Evolutionary conservation across 495 filamentous ascomycete species (phyloP).

Genomic region (Thermochaetoides thermophila): DNA sequence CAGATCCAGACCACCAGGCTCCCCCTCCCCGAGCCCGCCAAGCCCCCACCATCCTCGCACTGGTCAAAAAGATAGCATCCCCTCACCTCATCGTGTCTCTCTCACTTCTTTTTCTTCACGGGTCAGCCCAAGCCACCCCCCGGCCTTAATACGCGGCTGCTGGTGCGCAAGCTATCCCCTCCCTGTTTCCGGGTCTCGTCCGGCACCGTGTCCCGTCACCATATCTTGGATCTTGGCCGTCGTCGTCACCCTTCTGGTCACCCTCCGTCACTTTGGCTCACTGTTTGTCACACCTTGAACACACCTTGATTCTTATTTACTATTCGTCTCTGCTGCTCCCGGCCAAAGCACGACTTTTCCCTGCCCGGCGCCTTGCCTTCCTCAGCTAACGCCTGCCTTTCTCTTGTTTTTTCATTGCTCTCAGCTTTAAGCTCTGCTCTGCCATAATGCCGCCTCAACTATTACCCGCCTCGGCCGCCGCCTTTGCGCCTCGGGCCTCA

Average conservation of each 20-base stretch:
- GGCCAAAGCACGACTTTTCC: too few relatives aligned
- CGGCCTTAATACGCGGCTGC: conserved; percentile 35
- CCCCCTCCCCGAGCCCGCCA: conserved; percentile 17
- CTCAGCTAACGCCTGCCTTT: conserved; percentile 32
- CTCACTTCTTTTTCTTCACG: conserved; percentile 27
- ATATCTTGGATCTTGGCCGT: too few relatives aligned
- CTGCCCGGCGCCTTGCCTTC: conserved; percentile 28
- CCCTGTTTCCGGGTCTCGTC: conserved; percentile 43
- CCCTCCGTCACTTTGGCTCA: conserved; percentile 31
- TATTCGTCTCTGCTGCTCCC: conserved; percentile 43
- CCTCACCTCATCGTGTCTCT: conserved; percentile 18
- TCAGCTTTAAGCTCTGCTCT: conserved; percentile 12
- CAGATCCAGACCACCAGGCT: neutral
- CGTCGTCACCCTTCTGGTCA: too few relatives aligned
- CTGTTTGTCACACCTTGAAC: conserved; percentile 29
- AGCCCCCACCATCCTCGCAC: conserved; percentile 17
- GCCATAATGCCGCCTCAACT: conserved; percentile 72
- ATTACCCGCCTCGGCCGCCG: conserved; percentile 86
- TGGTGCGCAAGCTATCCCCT: conserved; percentile 33
- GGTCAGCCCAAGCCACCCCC: conserved; percentile 26
- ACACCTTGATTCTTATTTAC: conserved; percentile 34
- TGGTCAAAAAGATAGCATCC: conserved; percentile 29
- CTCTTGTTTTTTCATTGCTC: conserved; percentile 15
- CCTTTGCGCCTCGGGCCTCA: conserved; percentile 81
- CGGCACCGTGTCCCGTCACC: too few relatives aligned